A percentile compares a stretch with the other conserved stretches of the same genome.
Evolutionary conservation across 495 filamentous ascomycete genomes (phyloP).

Genomic region (Penicillium canescens): DNA sequence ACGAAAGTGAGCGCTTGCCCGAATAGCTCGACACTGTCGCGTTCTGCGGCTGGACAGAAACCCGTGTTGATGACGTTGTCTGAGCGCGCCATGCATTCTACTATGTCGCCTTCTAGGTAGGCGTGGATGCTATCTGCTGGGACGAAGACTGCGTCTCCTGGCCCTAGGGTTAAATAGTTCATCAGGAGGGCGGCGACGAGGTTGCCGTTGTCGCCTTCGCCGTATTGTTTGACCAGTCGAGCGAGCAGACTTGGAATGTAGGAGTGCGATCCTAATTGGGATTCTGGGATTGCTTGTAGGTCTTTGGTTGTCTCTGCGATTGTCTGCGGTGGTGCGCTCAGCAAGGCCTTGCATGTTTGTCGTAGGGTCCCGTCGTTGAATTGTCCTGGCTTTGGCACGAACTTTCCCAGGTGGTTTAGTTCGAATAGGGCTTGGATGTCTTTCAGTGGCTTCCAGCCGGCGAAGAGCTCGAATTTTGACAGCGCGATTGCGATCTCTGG

Average conservation of each 20-base stretch:
- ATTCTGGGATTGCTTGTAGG: conserved; percentile 47
- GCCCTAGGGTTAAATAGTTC: conserved; percentile 69
- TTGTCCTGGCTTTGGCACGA: conserved; percentile 46
- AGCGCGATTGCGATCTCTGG: conserved; percentile 80
- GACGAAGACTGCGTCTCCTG: conserved; percentile 71
- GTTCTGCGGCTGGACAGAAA: conserved; percentile 66
- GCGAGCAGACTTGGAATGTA: conserved; percentile 65
- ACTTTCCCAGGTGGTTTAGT: conserved; percentile 52
- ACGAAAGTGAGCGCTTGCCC: conserved; percentile 59
- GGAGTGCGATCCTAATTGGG: conserved; percentile 50
- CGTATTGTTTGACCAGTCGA: conserved; percentile 66
- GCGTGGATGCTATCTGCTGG: conserved; percentile 80
- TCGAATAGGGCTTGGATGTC: conserved; percentile 62
- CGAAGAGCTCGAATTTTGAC: conserved; percentile 77
- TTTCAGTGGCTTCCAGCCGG: conserved; percentile 67
- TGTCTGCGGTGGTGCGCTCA: conserved; percentile 51
- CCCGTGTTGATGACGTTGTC: conserved; percentile 79
- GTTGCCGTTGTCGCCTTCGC: conserved; percentile 52
- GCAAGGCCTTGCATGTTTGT: conserved; percentile 54
- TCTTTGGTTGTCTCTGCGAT: conserved; percentile 51
- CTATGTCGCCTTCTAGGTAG: conserved; percentile 75
- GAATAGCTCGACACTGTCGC: conserved; percentile 65
- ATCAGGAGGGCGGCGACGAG: conserved; percentile 66
- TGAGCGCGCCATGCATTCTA: conserved; percentile 83
- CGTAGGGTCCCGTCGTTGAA: conserved; percentile 66